Conservation (phyloP, 108 stramenopile species). For the Chaetoceros muelleri region DNA sequence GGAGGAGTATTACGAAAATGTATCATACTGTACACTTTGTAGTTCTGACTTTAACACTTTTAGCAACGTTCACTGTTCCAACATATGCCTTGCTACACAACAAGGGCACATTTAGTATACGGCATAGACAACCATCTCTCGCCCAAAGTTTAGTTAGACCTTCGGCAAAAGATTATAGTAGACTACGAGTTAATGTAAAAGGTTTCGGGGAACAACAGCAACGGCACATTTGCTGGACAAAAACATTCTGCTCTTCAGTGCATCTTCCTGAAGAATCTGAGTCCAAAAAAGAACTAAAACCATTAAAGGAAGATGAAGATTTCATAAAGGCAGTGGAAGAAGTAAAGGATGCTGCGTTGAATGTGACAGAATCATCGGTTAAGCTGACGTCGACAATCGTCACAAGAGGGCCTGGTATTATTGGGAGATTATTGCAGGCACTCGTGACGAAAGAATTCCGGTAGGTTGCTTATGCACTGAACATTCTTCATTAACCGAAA, state of each 20-base stretch:
- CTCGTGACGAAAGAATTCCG: constrained; percentile 15
- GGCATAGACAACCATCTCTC: no score
- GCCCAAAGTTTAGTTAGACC: no score
- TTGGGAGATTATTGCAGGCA: constrained; percentile 11
- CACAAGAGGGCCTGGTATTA: constrained; percentile 16
- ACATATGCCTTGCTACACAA: no score
- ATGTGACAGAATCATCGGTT: constrained; percentile 17
- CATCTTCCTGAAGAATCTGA: constrained; percentile 2
- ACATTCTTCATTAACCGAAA: neutral
- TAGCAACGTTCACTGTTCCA: no score
- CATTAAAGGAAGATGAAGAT: constrained; percentile 22
- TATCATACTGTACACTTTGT: no score
- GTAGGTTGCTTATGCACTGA: constrained; percentile 8
- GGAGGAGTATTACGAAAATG: no score
- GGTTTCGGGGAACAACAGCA: no score
- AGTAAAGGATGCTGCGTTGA: constrained; percentile 28
- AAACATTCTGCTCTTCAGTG: neutral
- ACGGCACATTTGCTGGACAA: no score
- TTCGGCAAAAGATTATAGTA: no score
- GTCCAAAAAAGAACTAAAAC: neutral
- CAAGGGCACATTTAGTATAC: no score
- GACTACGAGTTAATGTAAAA: no score
- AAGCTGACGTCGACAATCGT: constrained; percentile 19
- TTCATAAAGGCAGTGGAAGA: constrained; percentile 27
- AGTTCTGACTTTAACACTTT: no score